Evolutionary conservation across 2,329 filamentous ascomycete species (phyloP).

Genomic region (Fusarium sp.): DNA sequence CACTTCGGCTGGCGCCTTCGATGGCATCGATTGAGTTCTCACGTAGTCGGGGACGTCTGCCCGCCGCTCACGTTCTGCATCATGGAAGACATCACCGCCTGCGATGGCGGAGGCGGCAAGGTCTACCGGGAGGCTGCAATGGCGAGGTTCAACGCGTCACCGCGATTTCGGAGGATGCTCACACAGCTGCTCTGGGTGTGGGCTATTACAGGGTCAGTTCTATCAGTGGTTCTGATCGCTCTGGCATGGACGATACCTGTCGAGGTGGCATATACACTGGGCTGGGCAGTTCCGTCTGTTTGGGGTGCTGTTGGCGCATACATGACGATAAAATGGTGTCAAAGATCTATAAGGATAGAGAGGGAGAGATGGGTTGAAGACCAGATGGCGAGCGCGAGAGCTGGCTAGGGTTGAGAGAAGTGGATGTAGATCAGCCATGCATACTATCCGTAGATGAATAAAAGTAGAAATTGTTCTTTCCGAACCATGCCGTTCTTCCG

Average conservation of each 20-base stretch:
- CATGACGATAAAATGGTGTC: slow-evolving; percentile 33
- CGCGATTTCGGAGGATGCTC: slow-evolving; percentile 30
- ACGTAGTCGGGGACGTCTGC: slow-evolving; percentile 18
- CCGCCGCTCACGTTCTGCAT: slow-evolving; percentile 29
- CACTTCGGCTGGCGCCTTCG: slow-evolving; percentile 28
- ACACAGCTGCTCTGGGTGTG: slow-evolving; percentile 31
- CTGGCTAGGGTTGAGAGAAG: neutral
- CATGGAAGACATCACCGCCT: slow-evolving; percentile 37
- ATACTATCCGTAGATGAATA: too few species aligned
- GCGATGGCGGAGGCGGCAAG: slow-evolving; percentile 29
- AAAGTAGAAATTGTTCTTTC: too few species aligned
- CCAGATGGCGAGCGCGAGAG: neutral
- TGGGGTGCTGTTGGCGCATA: slow-evolving; percentile 33
- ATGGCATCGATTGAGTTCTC: slow-evolving; percentile 28
- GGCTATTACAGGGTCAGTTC: slow-evolving; percentile 16
- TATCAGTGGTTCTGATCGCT: slow-evolving; percentile 14
- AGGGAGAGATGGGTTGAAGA: slow-evolving; percentile 27
- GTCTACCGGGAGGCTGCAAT: slow-evolving; percentile 30
- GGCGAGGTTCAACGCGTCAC: slow-evolving; percentile 30
- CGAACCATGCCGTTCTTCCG: too few species aligned
- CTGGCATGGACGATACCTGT: slow-evolving; percentile 24
- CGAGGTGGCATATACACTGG: slow-evolving; percentile 27
- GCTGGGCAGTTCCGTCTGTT: slow-evolving; percentile 28
- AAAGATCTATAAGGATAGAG: slow-evolving; percentile 37
- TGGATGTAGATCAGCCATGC: too few species aligned